Evolutionary conservation across 2,329 filamentous ascomycete species (phyloP).

Genomic region (Pseudopyricularia javanii): DNA sequence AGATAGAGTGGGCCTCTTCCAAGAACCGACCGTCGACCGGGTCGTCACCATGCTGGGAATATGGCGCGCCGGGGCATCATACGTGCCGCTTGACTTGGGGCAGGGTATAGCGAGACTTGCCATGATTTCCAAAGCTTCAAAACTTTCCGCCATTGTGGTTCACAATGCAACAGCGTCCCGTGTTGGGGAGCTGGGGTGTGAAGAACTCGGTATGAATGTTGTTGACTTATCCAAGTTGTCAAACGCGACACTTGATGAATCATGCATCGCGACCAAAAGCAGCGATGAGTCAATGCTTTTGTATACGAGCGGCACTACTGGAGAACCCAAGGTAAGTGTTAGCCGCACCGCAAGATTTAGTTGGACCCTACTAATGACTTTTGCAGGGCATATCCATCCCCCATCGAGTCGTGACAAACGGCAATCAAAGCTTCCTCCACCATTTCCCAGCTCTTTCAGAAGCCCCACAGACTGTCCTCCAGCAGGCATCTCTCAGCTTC

Average conservation of each 20-base stretch:
- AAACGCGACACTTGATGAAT: no score
- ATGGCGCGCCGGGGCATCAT: slow-evolving; percentile 15
- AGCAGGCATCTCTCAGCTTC: slow-evolving; percentile 21
- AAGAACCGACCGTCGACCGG: slow-evolving; percentile 14
- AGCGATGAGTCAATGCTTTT: slow-evolving; percentile 34
- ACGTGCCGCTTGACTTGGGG: slow-evolving; percentile 21
- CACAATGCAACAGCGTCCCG: neutral
- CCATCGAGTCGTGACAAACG: slow-evolving; percentile 2
- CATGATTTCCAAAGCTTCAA: slow-evolving; percentile 4
- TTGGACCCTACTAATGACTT: no score
- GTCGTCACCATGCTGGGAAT: slow-evolving; percentile 20
- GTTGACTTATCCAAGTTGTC: no score
- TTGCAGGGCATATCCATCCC: neutral
- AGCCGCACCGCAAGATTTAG: no score
- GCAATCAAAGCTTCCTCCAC: no score
- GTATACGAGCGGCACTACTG: slow-evolving; percentile 64
- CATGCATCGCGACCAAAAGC: neutral
- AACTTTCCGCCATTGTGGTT: slow-evolving; percentile 16
- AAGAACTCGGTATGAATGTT: no score
- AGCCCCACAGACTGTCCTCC: slow-evolving; percentile 15
- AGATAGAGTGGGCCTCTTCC: slow-evolving; percentile 3
- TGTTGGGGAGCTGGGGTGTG: neutral
- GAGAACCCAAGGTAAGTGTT: slow-evolving; percentile 49
- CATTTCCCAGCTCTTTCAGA: no score
- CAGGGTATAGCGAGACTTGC: slow-evolving; percentile 11